Base-by-base conservation (phyloP, 208 protist genomes). In the Vickermania spadyakhi region DNA sequence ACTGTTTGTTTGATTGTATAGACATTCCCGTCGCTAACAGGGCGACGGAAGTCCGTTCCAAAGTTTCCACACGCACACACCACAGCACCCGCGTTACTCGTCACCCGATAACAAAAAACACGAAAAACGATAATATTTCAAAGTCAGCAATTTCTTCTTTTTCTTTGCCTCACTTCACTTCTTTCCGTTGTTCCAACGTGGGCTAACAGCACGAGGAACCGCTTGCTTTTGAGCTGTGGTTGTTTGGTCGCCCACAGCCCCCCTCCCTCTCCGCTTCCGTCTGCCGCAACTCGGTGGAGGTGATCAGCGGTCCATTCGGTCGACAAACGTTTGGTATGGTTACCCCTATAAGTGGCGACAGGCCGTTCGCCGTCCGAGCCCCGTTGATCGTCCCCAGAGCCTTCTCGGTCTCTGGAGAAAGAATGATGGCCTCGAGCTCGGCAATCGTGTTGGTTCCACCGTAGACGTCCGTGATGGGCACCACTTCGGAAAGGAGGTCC, bases 371-470 rank as follows among this genome's bases (percentile, higher is more conserved):
- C 11, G 62, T 58, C 2, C 89, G 77, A 49, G 81, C 66, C 23
- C 70, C 70, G 56, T 96, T 96, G 29, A 93, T 93, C 22, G 59
- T 52, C 21, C 28, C 27, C 4, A 91, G 52, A 3, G 77, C 75
- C 5, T 58, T 49, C 28, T 73, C 72, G 22, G 89, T 96, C 63
- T 96, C 89, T 0, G 81, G 77, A 0, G 89, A 93, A 5, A 92
- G 70, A 22, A 88, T 73, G 4, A 96, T 58, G 4, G 89, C 89
- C 70, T 90, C 73, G 5, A 91, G 56, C 0, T 64, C 71, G 5
- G 64, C 56, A 51, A 86, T 86, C n/a, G 31, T 56, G 52, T 89
- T 74, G 1, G 86, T 86, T 11, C 89, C 89, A 13, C 89, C 89
- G 26, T 70, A 75, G 7, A 78, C 61, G 18, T 95, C 85, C 0